A percentile compares a stretch with the other conserved stretches of the same genome.
phyloP scores from a whole-genome alignment of 331 rosid genomes.

The Quercus tomentella region DNA sequence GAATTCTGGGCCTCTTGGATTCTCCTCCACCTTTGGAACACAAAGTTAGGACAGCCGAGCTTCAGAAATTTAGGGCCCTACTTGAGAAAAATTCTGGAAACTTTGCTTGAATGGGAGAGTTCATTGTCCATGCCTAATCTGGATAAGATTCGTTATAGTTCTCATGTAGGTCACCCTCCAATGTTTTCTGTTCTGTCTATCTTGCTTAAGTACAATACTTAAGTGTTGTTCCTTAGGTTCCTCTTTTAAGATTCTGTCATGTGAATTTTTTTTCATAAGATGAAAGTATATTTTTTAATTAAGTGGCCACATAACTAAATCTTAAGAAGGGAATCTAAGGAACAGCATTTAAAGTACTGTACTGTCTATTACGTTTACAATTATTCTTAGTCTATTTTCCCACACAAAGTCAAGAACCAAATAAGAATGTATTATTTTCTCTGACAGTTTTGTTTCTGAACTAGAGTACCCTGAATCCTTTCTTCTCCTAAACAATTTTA shows the following conservation, averaged over 20 bases:
- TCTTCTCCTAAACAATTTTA: neutral
- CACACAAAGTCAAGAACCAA: neutral
- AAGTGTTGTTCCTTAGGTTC: too few species aligned
- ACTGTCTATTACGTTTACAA: neutral
- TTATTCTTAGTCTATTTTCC: neutral
- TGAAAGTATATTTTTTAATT: too few species aligned
- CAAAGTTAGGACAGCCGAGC: neutral
- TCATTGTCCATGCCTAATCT: neutral
- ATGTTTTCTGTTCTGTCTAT: neutral
- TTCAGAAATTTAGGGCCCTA: neutral
- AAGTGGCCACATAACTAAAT: too few species aligned
- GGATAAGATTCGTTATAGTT: neutral
- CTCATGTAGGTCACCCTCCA: neutral
- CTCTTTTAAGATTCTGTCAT: too few species aligned
- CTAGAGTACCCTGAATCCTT: neutral
- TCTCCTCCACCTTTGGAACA: neutral
- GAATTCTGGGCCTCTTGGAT: neutral
- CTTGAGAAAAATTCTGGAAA: neutral
- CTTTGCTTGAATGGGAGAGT: conserved; percentile 1
- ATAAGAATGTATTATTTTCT: neutral
- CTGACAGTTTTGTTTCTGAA: neutral
- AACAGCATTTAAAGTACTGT: too few species aligned
- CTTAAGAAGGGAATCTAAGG: rapidly evolving
- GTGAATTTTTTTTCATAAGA: too few species aligned
- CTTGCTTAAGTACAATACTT: too few species aligned